Percentiles rank a stretch among this genome's conserved stretches.
These are phyloP conservation scores for Paxillus ammoniavirescens DNA, from an alignment of 768 basidiomycete species.

Conservation along the genomic window DNA sequence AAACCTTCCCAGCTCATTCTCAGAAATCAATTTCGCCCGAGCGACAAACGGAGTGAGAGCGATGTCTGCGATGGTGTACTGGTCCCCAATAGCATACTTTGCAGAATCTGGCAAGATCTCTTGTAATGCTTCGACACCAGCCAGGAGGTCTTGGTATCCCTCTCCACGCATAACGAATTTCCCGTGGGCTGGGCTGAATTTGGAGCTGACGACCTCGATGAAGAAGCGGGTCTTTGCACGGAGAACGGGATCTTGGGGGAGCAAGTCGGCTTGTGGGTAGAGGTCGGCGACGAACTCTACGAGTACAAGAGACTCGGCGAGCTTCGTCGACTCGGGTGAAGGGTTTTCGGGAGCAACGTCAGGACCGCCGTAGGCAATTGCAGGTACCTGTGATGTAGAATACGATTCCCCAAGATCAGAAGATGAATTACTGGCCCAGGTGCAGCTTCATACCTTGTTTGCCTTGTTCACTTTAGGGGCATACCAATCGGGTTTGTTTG, in stretches of 20 bases:
- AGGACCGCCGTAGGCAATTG: slow-evolving; percentile 62
- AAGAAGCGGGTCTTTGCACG: slow-evolving; percentile 65
- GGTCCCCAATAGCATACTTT: slow-evolving; percentile 33
- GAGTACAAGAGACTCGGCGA: slow-evolving; percentile 65
- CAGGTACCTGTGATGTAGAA: slow-evolving; percentile 11
- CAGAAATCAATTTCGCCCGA: slow-evolving; percentile 43
- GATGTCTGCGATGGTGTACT: slow-evolving; percentile 57
- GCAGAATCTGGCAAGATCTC: slow-evolving; percentile 42
- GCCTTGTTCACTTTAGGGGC: slow-evolving; percentile 62
- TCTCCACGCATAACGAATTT: slow-evolving; percentile 40
- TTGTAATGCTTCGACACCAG: slow-evolving; percentile 50
- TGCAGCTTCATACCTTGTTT: slow-evolving; percentile 47
- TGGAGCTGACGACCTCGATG: slow-evolving; percentile 51
- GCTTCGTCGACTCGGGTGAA: slow-evolving; percentile 56
- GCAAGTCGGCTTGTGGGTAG: slow-evolving; percentile 44
- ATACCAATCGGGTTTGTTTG: slow-evolving; percentile 71
- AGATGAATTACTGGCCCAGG: too few species aligned
- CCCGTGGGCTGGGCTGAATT: slow-evolving; percentile 39
- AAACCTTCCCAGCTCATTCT: slow-evolving; percentile 53
- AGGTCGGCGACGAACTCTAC: slow-evolving; percentile 68
- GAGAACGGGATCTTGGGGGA: slow-evolving; percentile 53
- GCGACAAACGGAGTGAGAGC: slow-evolving; percentile 60
- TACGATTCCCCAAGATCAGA: neutral
- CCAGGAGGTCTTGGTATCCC: slow-evolving; percentile 39
- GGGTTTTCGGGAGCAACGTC: slow-evolving; percentile 52